phyloP scores from a whole-genome alignment of 2,329 filamentous ascomycete species.

The Microdochium bolleyi region DNA sequence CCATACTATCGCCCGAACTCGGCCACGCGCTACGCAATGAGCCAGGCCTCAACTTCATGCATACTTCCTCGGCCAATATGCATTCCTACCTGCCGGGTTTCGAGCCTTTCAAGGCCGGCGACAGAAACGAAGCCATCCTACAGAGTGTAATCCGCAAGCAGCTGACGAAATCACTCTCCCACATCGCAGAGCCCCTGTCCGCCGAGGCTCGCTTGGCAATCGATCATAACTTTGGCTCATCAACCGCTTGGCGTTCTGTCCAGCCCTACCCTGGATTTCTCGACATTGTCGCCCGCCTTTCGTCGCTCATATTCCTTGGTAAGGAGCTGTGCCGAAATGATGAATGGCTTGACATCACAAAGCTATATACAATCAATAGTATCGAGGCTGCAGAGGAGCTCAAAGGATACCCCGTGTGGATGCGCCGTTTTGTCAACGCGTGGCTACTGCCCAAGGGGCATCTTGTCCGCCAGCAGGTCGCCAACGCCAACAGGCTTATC shows the following conservation, averaged over 20 bases:
- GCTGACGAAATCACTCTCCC: neutral
- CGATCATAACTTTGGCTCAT: neutral
- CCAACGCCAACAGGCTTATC: neutral
- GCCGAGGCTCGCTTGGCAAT: neutral
- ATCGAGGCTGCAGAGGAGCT: neutral
- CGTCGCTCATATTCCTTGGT: constrained; percentile 40
- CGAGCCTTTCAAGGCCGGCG: neutral
- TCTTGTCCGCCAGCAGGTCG: neutral
- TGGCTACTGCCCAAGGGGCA: neutral
- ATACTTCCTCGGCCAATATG: neutral
- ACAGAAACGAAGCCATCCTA: neutral
- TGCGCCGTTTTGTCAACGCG: neutral
- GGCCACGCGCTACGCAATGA: neutral
- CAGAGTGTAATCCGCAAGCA: neutral
- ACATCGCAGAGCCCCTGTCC: neutral
- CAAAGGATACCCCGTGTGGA: neutral
- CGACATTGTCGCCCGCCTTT: constrained; percentile 37
- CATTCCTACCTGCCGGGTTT: neutral
- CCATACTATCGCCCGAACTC: neutral
- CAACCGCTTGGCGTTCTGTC: neutral
- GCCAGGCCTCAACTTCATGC: neutral
- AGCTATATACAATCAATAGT: constrained; percentile 30
- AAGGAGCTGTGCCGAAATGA: constrained; percentile 32
- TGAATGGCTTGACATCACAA: constrained; percentile 36
- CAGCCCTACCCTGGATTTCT: constrained; percentile 16